Base-by-base conservation (phyloP, 495 filamentous ascomycete genomes). In the Lasiosphaeria hispida region DNA sequence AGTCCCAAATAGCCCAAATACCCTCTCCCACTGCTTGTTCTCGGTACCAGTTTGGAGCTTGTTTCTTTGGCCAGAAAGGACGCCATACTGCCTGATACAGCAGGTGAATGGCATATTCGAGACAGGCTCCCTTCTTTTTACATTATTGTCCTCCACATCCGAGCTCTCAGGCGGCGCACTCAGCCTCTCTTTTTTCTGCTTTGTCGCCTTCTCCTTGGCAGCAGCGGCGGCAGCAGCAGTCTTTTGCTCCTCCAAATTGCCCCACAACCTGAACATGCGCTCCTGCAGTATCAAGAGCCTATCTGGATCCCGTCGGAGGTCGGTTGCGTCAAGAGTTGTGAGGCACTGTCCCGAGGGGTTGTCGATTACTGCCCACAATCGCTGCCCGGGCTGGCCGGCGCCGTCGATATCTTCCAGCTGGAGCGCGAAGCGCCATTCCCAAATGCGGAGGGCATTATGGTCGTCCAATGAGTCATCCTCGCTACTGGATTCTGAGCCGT, bases 181-280 rank as follows among this genome's bases (percentile, higher is more conserved):
- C 34, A 30, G 13, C 13, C 40, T 11, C 23, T 50, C 23, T 45
- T 59, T 45, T 34, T 36, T 10, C 10, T 45, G 1, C 23, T 37
- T 39, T 19, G 11, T 23, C 2, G 11, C 62, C 47, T 34, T 58
- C 45, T 19, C 23, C 47, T 15, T 30, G 15, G n/a, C 5, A 11
- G 14, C 52, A 10, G 39, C 15, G 37, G 40, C 30, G 13, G 55
- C 37, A 38, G 33, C 67, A 35, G 40, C 47, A 19, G 23, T 58
- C 64, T 88, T 90, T 44, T 65, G 58, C 66, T 96, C 91, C 68
- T 90, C 86, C 7, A 97, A 80, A 57, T 95, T 80, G 3, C 93
- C 93, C 92, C 93, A 97, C 7, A 97, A 77, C 34, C 82, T 74
- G 69, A 85, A 92, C 13, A 96, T 80, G 64, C 85, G 86, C 65